phyloP scores from a whole-genome alignment of 2,329 filamentous ascomycete genomes.

The Fusarium agapanthi region DNA sequence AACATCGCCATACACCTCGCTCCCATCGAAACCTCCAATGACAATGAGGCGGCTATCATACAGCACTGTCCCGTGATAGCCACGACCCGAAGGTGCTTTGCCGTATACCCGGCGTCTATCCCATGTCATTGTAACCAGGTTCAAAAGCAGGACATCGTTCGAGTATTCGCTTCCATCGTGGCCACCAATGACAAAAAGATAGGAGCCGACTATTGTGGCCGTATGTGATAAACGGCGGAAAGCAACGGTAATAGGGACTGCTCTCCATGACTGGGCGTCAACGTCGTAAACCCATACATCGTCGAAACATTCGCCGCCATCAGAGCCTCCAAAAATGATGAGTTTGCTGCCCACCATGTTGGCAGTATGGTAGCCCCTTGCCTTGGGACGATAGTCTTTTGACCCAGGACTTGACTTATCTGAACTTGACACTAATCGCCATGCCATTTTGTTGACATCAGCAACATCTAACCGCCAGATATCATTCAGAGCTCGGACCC shows the following conservation, averaged over 20 bases:
- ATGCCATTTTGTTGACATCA: constrained; percentile 73
- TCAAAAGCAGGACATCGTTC: constrained; percentile 73
- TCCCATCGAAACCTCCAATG: constrained; percentile 74
- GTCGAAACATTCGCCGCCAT: constrained; percentile 76
- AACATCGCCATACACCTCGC: constrained; percentile 73
- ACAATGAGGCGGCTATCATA: constrained; percentile 71
- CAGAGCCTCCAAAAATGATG: constrained; percentile 75
- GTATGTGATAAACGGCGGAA: constrained; percentile 74
- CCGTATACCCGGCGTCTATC: constrained; percentile 73
- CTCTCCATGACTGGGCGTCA: constrained; percentile 67
- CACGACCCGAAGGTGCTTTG: constrained; percentile 67
- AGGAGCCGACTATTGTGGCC: constrained; percentile 74
- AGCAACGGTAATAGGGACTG: constrained; percentile 66
- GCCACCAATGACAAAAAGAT: constrained; percentile 74
- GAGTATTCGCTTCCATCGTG: constrained; percentile 76
- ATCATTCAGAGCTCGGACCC: constrained; percentile 74
- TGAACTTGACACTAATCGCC: constrained; percentile 68
- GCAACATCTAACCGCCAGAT: constrained; percentile 77
- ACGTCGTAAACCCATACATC: constrained; percentile 79
- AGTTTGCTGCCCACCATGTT: constrained; percentile 78
- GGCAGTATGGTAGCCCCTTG: constrained; percentile 75
- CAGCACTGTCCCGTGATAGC: constrained; percentile 73
- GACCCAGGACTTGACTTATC: constrained; percentile 46
- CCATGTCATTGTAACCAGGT: constrained; percentile 79
- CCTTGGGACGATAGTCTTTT: constrained; percentile 63